Evolutionary conservation across 169 alveolate species (phyloP).

Genomic region (Eimeria nieschulzi): DNA sequence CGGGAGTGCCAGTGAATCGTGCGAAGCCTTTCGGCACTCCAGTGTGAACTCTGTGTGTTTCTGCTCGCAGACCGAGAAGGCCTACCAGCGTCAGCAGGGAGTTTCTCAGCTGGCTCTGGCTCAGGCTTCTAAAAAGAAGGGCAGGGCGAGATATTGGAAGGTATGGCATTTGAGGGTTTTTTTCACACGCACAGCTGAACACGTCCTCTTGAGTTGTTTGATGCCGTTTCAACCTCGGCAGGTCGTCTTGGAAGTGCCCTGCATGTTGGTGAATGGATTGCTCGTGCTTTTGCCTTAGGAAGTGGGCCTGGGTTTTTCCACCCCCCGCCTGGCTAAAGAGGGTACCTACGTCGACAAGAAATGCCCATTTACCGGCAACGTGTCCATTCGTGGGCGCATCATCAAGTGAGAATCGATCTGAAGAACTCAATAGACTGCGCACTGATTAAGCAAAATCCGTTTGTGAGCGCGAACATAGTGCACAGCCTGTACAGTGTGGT

Average conservation of each 20-base stretch:
- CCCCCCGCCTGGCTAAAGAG: slow-evolving; percentile 98
- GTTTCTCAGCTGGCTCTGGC: slow-evolving; percentile 80
- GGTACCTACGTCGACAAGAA: slow-evolving; percentile 98
- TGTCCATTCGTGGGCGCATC: slow-evolving; percentile 98
- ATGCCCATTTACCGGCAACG: slow-evolving; percentile 99
- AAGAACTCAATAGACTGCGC: too few relatives aligned
- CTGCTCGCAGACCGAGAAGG: slow-evolving; percentile 81
- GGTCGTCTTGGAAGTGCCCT: not conserved
- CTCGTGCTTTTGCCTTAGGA: slow-evolving; percentile 84
- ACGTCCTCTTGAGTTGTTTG: not conserved
- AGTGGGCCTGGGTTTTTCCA: slow-evolving; percentile 97
- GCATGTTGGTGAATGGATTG: not conserved
- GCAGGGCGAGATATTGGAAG: slow-evolving; percentile 75
- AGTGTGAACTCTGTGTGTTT: not conserved
- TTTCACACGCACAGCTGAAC: not conserved
- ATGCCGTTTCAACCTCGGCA: not conserved
- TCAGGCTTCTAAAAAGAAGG: slow-evolving; percentile 76
- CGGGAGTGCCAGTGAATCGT: not conserved
- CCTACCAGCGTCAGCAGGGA: slow-evolving; percentile 87
- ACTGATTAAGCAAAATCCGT: too few relatives aligned
- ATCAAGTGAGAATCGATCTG: slow-evolving; percentile 79
- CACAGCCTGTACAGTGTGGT: too few relatives aligned
- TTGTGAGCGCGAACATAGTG: too few relatives aligned
- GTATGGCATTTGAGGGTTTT: not conserved
- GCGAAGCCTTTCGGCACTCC: not conserved